Percentiles rank a stretch among this genome's conserved stretches.
Evolutionary conservation across 345 rosid species (phyloP).

Genomic region (Kandelia obovata): DNA sequence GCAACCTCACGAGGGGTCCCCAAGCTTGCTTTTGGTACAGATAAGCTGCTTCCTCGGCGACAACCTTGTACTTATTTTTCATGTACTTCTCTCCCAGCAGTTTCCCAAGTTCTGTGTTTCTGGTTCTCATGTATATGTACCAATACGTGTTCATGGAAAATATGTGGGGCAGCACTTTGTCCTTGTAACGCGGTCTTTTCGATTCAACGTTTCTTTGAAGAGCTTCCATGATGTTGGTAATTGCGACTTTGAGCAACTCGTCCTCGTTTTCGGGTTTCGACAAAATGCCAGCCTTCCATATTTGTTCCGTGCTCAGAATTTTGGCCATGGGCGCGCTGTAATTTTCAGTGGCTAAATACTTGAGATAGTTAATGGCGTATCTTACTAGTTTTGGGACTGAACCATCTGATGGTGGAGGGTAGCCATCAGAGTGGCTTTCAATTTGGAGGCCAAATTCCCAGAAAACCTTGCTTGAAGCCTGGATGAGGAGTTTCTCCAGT

Average conservation of each 20-base stretch:
- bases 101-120: constrained; percentile 51
- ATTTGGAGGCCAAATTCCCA: constrained; percentile 66
- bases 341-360: constrained; percentile 41
- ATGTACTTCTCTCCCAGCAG: constrained; percentile 48
- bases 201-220: constrained; percentile 52
- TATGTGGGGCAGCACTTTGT: constrained; percentile 39
- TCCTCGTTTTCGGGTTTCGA: constrained; percentile 49
- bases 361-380: constrained; percentile 61
- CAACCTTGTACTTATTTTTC: constrained; percentile 41
- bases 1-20: constrained; percentile 42
- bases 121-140: constrained; percentile 62
- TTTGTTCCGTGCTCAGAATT: constrained; percentile 54
- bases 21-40: constrained; percentile 52
- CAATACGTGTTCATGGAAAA: constrained; percentile 62
- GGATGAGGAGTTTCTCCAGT: constrained; percentile 53
- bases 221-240: constrained; percentile 54
- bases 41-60: constrained; percentile 62
- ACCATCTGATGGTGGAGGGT: constrained; percentile 49
- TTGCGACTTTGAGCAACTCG: constrained; percentile 44
- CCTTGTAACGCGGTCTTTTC: constrained; percentile 43
- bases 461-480: constrained; percentile 54
- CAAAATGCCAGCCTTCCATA: constrained; percentile 50
- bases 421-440: constrained; percentile 57
- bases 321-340: constrained; percentile 49
- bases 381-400: constrained; percentile 58